Base-by-base conservation (phyloP, 2,329 filamentous ascomycete genomes). In the Diplodia intermedia region DNA sequence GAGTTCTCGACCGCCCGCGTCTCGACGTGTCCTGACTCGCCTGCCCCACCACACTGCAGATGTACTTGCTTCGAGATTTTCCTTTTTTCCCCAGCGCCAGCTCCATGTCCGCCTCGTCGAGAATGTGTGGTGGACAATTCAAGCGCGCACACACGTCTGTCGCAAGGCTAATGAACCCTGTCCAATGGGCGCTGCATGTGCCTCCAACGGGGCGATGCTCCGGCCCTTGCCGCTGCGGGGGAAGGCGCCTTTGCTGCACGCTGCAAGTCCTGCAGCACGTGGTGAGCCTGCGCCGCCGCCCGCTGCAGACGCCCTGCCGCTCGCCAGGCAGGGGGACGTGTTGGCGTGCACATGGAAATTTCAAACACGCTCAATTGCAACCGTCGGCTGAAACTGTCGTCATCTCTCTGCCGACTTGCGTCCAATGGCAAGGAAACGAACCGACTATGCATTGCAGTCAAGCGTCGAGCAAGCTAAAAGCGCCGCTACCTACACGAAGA, bases 161-260 rank as follows among this genome's bases (percentile, higher is more conserved):
- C 26, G 52, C 23, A 57, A 40, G 54, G 55, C 55, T 60, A 60
- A 38, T 38, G 36, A 29, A 23, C 15, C 29, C 11, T 40, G 54
- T 57, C 33, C 33, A 38, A 38, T 38, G 36, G 36, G 54, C 8
- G 9, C 31, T 40, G 54, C 31, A 15, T 38, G 9, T 56, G 33
- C 33, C 55, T 60, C 20, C 11, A 60, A 60, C 55, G 40, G 40
- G 20, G 26, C 9, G 8, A 31, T 61, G 40, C 40, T n/a, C 40
- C 57, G 40, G 57, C 40, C 57, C 57, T 31, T 49, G 57, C 57
- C 57, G 57, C 57, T 61, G 57, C 57, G 57, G 57, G 57, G 57
- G 40, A 61, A 43, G 12, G 36, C 40, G 26, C 20, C 57, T 43
- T 61, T 61, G 57, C 26, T 61, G 57, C 57, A 61, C 18, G 40